phyloP scores from a whole-genome alignment of 441 rosid species.

The Theobroma grandiflorum region DNA sequence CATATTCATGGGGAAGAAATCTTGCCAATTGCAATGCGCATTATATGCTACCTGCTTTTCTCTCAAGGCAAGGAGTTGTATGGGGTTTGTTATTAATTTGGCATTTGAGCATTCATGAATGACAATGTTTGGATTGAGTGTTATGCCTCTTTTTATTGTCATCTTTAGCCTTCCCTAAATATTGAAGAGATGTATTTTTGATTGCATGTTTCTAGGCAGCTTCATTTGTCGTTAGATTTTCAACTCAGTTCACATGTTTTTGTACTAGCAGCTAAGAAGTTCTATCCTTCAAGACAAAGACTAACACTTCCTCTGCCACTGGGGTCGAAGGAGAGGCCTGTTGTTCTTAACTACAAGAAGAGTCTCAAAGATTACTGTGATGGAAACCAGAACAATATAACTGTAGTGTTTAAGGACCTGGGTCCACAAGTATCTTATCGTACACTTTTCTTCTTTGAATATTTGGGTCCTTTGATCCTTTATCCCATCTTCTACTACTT shows the following conservation, averaged over 20 bases:
- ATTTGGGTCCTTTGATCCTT: slow-evolving; percentile 85
- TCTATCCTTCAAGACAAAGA: slow-evolving; percentile 97
- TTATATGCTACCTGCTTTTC: neutral
- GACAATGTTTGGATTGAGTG: neutral
- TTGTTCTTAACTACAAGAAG: slow-evolving; percentile 68
- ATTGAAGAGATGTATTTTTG: neutral
- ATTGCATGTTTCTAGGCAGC: slow-evolving; percentile 9
- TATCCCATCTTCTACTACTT: slow-evolving; percentile 88
- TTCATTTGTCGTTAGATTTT: slow-evolving; percentile 25
- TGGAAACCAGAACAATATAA: slow-evolving; percentile 62
- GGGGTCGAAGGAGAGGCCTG: slow-evolving; percentile 82
- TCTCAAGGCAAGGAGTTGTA: neutral
- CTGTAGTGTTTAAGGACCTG: slow-evolving; percentile 87
- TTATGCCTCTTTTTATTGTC: neutral
- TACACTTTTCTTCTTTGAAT: slow-evolving; percentile 92
- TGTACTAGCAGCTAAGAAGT: slow-evolving; percentile 70
- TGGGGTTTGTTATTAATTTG: neutral
- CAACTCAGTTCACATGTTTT: slow-evolving; percentile 26
- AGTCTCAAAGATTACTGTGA: slow-evolving; percentile 73
- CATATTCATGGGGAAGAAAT: neutral
- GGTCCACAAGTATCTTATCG: slow-evolving; percentile 99
- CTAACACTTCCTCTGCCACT: slow-evolving; percentile 83
- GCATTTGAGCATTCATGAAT: neutral
- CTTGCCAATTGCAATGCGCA: neutral
- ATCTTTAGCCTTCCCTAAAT: neutral